Conservation (phyloP, 768 basidiomycete genomes). For the Collybiopsis luxurians region DNA sequence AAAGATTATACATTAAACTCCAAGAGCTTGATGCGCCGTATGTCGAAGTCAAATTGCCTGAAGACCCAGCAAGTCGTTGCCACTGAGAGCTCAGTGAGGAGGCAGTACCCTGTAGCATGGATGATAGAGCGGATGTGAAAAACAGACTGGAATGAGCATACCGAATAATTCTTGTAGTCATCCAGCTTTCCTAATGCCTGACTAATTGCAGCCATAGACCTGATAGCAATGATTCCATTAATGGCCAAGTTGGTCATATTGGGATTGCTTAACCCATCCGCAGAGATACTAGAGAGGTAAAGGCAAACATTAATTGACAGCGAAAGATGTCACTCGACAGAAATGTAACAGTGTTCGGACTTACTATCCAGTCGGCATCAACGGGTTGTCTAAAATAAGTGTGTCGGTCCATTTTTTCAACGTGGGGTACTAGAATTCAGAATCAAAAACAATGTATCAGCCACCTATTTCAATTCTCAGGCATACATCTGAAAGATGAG, state of each 20-base stretch:
- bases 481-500: too few relatives aligned
- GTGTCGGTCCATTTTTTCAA: slow-evolving; percentile 3
- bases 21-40: slow-evolving; percentile 16
- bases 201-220: slow-evolving; percentile 13
- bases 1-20: slow-evolving; percentile 45
- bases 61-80: slow-evolving; percentile 4
- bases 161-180: neutral
- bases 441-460: neutral
- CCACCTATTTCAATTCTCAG: too few relatives aligned
- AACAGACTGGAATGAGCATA: neutral
- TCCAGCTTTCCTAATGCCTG: neutral
- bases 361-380: slow-evolving; percentile 11
- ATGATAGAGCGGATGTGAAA: neutral
- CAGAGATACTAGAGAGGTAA: neutral
- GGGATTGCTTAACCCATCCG: slow-evolving; percentile 1
- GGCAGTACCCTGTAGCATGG: neutral
- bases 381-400: slow-evolving; percentile 1
- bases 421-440: neutral
- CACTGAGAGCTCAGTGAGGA: slow-evolving; percentile 3
- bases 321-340: too few relatives aligned
- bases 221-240: slow-evolving; percentile 12
- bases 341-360: neutral
- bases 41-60: slow-evolving; percentile 9
- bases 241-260: slow-evolving; percentile 14
- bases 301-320: neutral